These are phyloP conservation scores for Globisporangium nunn DNA, from an alignment of 352 stramenopile species.

Conservation along the genomic window DNA sequence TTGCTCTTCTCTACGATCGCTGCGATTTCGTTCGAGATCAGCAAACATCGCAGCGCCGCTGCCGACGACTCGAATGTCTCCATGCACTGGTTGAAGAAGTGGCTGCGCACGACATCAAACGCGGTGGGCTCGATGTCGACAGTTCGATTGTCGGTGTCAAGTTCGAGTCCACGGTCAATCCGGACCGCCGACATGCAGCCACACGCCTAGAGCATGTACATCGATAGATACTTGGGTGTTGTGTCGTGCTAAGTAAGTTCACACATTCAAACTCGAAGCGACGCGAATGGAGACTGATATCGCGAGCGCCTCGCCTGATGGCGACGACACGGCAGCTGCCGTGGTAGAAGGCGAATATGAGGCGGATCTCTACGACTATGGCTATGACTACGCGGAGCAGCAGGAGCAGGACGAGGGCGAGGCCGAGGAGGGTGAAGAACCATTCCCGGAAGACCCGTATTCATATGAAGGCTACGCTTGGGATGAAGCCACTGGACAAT, in stretches of 20 bases:
- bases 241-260: background rate
- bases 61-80: conserved; percentile 48
- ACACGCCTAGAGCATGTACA: conserved; percentile 21
- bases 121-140: conserved; percentile 35
- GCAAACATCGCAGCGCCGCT: conserved; percentile 43
- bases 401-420: background rate
- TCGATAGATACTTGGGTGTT: conserved; percentile 19
- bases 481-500: conserved; percentile 10
- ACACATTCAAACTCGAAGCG: background rate
- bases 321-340: no score
- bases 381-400: background rate
- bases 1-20: conserved; percentile 40
- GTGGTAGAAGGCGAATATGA: background rate
- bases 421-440: no score
- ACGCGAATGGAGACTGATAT: background rate
- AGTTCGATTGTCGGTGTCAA: conserved; percentile 21
- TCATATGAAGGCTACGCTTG: conserved; percentile 5
- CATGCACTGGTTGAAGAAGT: conserved; percentile 63
- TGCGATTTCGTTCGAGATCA: conserved; percentile 34
- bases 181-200: conserved; percentile 36
- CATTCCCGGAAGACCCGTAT: background rate
- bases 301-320: background rate
- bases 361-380: conserved; percentile 2
- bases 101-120: conserved; percentile 51
- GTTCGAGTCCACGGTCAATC: conserved; percentile 21